These are phyloP conservation scores for Cyclocybe aegerita DNA, from an alignment of 768 basidiomycete species.

Conservation along the genomic window DNA sequence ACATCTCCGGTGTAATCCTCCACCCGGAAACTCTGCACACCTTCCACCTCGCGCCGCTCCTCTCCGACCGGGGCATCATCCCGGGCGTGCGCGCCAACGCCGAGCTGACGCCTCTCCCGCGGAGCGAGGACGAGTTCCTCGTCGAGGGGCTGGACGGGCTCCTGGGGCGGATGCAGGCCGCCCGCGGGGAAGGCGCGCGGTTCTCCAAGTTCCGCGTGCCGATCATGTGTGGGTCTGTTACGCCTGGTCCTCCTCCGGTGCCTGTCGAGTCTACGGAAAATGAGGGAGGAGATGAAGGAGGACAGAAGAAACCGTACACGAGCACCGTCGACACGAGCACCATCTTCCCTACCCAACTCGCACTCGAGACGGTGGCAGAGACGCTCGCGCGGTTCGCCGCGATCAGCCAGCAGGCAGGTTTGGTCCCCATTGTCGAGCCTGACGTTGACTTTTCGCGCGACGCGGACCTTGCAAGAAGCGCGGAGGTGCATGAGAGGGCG, in stretches of 20 bases:
- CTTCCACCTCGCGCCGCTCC: slow-evolving; percentile 45
- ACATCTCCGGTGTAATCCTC: slow-evolving; percentile 53
- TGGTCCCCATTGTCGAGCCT: slow-evolving; percentile 54
- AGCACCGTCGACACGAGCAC: too few species aligned
- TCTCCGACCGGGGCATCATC: slow-evolving; percentile 44
- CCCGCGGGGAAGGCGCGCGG: slow-evolving; percentile 42
- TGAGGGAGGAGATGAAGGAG: too few species aligned
- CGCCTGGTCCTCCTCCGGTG: slow-evolving; percentile 11
- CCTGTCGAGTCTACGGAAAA: too few species aligned
- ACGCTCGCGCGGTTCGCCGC: slow-evolving; percentile 47
- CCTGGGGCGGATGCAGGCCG: slow-evolving; percentile 39
- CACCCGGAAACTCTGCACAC: slow-evolving; percentile 47
- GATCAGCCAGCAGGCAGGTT: slow-evolving; percentile 48
- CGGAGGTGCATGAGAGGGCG: slow-evolving; percentile 44
- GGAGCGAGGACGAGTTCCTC: slow-evolving; percentile 43
- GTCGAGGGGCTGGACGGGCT: slow-evolving; percentile 51
- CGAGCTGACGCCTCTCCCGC: slow-evolving; percentile 44
- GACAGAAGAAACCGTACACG: too few species aligned
- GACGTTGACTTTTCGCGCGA: slow-evolving; percentile 52
- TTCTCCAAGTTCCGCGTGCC: slow-evolving; percentile 55
- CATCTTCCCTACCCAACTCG: slow-evolving; percentile 36
- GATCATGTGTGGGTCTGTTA: slow-evolving; percentile 40
- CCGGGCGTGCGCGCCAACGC: slow-evolving; percentile 51
- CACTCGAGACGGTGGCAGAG: slow-evolving; percentile 45
- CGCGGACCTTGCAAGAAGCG: slow-evolving; percentile 42